Percentiles rank a stretch among this genome's conserved stretches.
Evolutionary conservation across 169 alveolate species (phyloP).

Genomic region (Besnoitia besnoiti): DNA sequence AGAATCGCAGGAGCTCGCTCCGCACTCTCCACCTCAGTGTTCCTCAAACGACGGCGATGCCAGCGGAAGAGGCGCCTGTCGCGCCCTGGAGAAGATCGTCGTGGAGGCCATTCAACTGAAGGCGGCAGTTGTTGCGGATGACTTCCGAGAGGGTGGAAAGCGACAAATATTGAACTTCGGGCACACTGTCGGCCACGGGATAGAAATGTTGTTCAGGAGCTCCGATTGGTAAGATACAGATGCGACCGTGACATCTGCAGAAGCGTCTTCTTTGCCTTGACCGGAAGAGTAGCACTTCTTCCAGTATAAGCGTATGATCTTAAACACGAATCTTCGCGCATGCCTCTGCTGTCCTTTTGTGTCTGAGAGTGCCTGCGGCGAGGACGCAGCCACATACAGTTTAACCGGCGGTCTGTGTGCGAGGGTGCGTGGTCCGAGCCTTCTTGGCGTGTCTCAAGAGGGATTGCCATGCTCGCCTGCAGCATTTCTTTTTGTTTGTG

Average conservation of each 20-base stretch:
- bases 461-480: background rate
- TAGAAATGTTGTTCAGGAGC: conserved; percentile 60
- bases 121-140: conserved; percentile 53
- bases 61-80: background rate
- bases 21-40: no score
- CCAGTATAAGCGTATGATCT: no score
- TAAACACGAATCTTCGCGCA: no score
- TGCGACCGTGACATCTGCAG: no score
- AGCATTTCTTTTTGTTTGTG: background rate
- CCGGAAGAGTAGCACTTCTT: no score
- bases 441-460: background rate
- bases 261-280: no score
- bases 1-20: no score
- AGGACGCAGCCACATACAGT: no score
- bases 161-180: conserved; percentile 76
- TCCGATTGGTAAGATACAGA: background rate
- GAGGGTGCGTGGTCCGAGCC: no score
- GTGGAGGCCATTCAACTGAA: conserved; percentile 42
- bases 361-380: no score
- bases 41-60: background rate
- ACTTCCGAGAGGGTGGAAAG: conserved; percentile 51
- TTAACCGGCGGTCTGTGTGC: no score
- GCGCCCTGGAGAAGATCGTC: conserved; percentile 21
- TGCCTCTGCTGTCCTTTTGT: no score
- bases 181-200: conserved; percentile 77